These are phyloP conservation scores for Penicillium salamii DNA, from an alignment of 495 filamentous ascomycete species.

Conservation along the genomic window DNA sequence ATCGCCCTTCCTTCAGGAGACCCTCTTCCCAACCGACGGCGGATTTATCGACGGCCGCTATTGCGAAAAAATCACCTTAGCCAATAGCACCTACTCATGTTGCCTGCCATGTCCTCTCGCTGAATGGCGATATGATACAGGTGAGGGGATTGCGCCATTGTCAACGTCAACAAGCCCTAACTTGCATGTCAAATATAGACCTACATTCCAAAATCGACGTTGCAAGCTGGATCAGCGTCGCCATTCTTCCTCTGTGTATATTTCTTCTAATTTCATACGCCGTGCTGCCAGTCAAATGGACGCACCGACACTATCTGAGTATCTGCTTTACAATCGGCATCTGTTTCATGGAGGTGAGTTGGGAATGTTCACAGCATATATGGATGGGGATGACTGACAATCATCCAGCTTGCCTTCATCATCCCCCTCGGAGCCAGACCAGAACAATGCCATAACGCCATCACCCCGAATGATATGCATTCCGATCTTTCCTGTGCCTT, in stretches of 20 bases:
- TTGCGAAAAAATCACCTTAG: slow-evolving; percentile 51
- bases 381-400: slow-evolving; percentile 2
- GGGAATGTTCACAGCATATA: background rate
- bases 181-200: slow-evolving; percentile 31
- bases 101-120: slow-evolving; percentile 89
- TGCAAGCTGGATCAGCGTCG: slow-evolving; percentile 78
- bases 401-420: slow-evolving; percentile 64
- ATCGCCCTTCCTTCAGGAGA: slow-evolving; percentile 60
- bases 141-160: slow-evolving; percentile 34
- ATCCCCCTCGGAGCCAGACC: slow-evolving; percentile 81
- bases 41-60: slow-evolving; percentile 69
- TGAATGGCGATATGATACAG: slow-evolving; percentile 79
- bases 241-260: slow-evolving; percentile 63
- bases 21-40: slow-evolving; percentile 53
- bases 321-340: slow-evolving; percentile 76
- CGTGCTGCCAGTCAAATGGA: slow-evolving; percentile 83
- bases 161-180: slow-evolving; percentile 9
- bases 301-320: slow-evolving; percentile 87
- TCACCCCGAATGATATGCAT: slow-evolving; percentile 93
- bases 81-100: slow-evolving; percentile 52
- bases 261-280: slow-evolving; percentile 82
- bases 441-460: slow-evolving; percentile 79
- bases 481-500: slow-evolving; percentile 78
- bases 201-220: slow-evolving; percentile 61
- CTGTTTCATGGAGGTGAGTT: slow-evolving; percentile 72